Base-by-base conservation (phyloP, 2,329 filamentous ascomycete species). In the Penicillium decumbens region DNA sequence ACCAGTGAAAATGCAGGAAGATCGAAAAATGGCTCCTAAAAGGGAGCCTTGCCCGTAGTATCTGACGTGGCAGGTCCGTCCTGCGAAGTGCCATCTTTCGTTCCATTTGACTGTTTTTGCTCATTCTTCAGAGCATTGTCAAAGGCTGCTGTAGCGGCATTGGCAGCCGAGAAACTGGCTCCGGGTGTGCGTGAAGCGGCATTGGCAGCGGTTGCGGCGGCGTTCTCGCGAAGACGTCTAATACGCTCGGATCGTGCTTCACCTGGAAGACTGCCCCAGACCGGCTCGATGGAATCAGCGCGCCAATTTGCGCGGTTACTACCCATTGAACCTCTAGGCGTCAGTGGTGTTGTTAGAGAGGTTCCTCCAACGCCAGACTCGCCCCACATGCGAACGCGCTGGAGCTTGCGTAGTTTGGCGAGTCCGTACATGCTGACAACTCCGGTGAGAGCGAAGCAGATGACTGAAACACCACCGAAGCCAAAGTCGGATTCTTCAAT, bases 401-500 rank as follows among this genome's bases (percentile, higher is more conserved):
- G 89, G 24, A 95, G 87, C 66, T 87, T 87, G 57, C 88, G 83
- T 55, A 98, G 79, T 70, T 89, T 95, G 45, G 80, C 78, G 41
- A 97, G 78, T 4, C 93, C 91, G 70, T 92, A 95, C 62, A 82
- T 80, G 73, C 88, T 92, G 44, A 95, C 88, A 7, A 91, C 61
- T 47, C 85, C 79, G 12, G 88, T 89, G 68, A 91, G 84, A 49
- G 85, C 62, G 49, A 85, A 79, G 49, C 88, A 95, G 53, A 81
- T 75, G 15, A 75, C 77, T 2, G 86, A 89, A 52, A 98, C 84
- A 46, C 81, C 81, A 41, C 79, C 79, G 68, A 98, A 97, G 9
- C 92, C 93, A 70, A 89, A 81, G 70, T 89, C 82, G 1, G 88
- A 91, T 67, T 97, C 92, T 75, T 98, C 93, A 62, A 97, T 89